Base-by-base conservation (phyloP, 495 filamentous ascomycete genomes). In the Aspergillus cavernicola region DNA sequence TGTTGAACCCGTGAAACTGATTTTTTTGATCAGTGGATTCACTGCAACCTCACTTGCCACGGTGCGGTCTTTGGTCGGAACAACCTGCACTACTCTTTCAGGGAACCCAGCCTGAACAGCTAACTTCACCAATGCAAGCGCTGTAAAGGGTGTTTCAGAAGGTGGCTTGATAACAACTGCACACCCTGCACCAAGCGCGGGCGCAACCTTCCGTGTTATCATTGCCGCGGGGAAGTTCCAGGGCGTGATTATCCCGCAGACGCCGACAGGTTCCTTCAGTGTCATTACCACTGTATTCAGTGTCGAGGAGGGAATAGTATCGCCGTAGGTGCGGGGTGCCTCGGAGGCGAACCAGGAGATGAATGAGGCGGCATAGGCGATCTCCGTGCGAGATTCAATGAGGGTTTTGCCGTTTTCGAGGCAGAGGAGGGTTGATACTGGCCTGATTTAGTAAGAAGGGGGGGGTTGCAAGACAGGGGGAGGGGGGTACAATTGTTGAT, bases 131-230 rank as follows among this genome's bases (percentile, higher is more conserved):
- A 83, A 53, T 13, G 73, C 77, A 7, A 79, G 65, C 6, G 75
- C 72, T 23, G 74, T 80, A 22, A 83, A 66, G 7, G 80, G 80
- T 6, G 80, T 83, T 50, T 84, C 80, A 0, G 83, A 82, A 8
- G 83, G 82, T 5, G 85, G 84, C 52, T 76, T 76, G 13, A 73
- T 67, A 13, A 84, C 75, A 62, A 87, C 81, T 2, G 84, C 83
- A 63, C 86, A 89, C 1, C 86, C 85, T 3, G 86, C 86, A 3
- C 85, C 86, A 10, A 90, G 62, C 9, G 86, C 86, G 0, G 84
- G 81, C 24, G 79, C 77, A 6, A 80, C 82, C 62, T 90, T 90
- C 11, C 86, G 73, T 13, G 87, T 68, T 12, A 87, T 74, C 82
- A 88, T 87, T 2, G 79, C 81, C 38, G 78, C 64, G 37, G 77